phyloP scores from a whole-genome alignment of 345 rosid species.

The Hibiscus tridactylites region DNA sequence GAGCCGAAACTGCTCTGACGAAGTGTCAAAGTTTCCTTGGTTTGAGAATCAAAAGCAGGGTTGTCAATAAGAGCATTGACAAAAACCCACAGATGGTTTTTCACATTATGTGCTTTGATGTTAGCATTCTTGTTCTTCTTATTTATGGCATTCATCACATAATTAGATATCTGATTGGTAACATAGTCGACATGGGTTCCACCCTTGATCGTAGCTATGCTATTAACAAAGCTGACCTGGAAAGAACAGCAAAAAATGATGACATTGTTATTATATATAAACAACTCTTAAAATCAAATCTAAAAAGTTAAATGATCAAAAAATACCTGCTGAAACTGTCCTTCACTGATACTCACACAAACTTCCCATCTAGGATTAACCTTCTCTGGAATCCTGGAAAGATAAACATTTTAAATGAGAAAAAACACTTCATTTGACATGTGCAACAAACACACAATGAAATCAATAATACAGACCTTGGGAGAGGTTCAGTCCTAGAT shows the following conservation, averaged over 20 bases:
- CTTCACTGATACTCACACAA: slow-evolving; percentile 73
- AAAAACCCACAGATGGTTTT: slow-evolving; percentile 91
- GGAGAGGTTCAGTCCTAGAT: slow-evolving; percentile 27
- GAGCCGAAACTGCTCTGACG: slow-evolving; percentile 95
- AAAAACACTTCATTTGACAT: neutral
- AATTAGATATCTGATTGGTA: slow-evolving; percentile 75
- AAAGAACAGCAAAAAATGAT: slow-evolving; percentile 1
- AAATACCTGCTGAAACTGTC: slow-evolving; percentile 92
- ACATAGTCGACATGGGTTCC: slow-evolving; percentile 98
- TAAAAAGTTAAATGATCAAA: neutral
- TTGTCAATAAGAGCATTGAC: slow-evolving; percentile 95
- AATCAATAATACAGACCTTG: slow-evolving; percentile 35
- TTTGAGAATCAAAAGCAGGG: slow-evolving; percentile 99
- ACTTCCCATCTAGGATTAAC: slow-evolving; percentile 90
- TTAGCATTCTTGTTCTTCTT: slow-evolving; percentile 84
- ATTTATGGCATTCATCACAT: slow-evolving; percentile 62
- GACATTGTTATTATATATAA: neutral
- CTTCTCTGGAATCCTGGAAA: slow-evolving; percentile 54
- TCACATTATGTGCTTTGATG: slow-evolving; percentile 72
- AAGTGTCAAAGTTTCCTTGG: slow-evolving; percentile 94
- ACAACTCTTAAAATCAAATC: neutral
- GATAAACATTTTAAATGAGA: slow-evolving; percentile 7
- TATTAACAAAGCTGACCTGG: slow-evolving; percentile 93
- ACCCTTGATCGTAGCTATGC: slow-evolving; percentile 86
- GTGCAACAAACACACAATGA: neutral